These are phyloP conservation scores for Conoideocrella luteorostrata DNA, from an alignment of 2,329 filamentous ascomycete genomes.

Conservation along the genomic window DNA sequence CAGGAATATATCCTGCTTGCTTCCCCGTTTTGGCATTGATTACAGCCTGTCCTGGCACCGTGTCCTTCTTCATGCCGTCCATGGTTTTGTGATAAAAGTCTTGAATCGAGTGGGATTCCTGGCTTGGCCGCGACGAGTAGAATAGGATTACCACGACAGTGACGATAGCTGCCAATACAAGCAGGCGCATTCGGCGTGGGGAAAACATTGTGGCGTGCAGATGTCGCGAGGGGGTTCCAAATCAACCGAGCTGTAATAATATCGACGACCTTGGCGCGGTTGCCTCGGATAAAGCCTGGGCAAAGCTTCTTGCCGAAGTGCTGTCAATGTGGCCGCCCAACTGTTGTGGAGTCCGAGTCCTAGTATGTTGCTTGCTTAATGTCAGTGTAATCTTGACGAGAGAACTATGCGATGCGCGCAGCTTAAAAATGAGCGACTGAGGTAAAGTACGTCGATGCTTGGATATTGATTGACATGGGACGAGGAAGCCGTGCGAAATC, in stretches of 20 bases:
- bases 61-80: constrained; percentile 42
- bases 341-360: too few relatives aligned
- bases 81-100: constrained; percentile 58
- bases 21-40: constrained; percentile 33
- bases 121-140: constrained; percentile 56
- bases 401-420: not conserved
- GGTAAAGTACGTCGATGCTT: not conserved
- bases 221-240: too few relatives aligned
- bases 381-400: not conserved
- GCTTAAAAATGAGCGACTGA: not conserved
- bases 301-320: too few relatives aligned
- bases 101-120: constrained; percentile 34
- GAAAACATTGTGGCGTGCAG: constrained; percentile 58
- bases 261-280: too few relatives aligned
- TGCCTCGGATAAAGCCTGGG: too few relatives aligned
- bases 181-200: constrained; percentile 60
- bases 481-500: not conserved
- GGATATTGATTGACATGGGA: not conserved
- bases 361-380: too few relatives aligned
- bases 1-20: constrained; percentile 31
- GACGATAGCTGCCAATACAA: constrained; percentile 58
- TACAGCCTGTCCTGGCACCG: constrained; percentile 28
- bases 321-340: too few relatives aligned
- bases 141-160: constrained; percentile 65
- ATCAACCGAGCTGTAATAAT: too few relatives aligned